Evolutionary conservation across 495 filamentous ascomycete species (phyloP).

Genomic region (Thermothielavioides terrestris): DNA sequence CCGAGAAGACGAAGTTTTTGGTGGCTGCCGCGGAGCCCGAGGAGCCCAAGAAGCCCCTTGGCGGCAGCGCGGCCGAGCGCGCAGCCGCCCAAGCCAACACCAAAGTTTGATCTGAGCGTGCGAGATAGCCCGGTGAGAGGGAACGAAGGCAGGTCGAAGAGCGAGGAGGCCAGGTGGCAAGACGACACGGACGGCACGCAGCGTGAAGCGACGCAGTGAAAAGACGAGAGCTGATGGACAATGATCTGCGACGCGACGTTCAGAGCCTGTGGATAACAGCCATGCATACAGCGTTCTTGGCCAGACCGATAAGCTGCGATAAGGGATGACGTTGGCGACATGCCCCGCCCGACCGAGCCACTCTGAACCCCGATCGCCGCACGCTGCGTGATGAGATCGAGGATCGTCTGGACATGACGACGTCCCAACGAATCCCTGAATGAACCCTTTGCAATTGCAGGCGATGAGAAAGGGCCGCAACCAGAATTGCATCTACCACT

Average conservation of each 20-base stretch:
- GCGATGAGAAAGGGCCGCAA: no score
- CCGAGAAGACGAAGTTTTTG: conserved; percentile 10
- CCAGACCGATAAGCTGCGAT: neutral
- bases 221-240: neutral
- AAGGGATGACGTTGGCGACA: neutral
- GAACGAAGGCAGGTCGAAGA: no score
- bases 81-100: conserved; percentile 3
- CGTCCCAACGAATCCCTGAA: no score
- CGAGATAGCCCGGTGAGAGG: no score
- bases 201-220: conserved; percentile 1
- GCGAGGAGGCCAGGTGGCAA: neutral
- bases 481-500: no score
- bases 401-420: neutral
- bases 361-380: no score
- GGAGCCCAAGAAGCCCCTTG: neutral
- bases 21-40: conserved; percentile 10
- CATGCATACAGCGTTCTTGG: neutral
- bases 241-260: no score
- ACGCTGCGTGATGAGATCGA: neutral
- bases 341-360: neutral
- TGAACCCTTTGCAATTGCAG: no score
- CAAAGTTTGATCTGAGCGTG: neutral
- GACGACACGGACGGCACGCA: neutral
- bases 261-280: neutral
- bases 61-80: neutral